Evolutionary conservation across 257 asterid species (phyloP), one percentile per base, ranked within the genome.

Genomic region (Salvia miltiorrhiza): DNA sequence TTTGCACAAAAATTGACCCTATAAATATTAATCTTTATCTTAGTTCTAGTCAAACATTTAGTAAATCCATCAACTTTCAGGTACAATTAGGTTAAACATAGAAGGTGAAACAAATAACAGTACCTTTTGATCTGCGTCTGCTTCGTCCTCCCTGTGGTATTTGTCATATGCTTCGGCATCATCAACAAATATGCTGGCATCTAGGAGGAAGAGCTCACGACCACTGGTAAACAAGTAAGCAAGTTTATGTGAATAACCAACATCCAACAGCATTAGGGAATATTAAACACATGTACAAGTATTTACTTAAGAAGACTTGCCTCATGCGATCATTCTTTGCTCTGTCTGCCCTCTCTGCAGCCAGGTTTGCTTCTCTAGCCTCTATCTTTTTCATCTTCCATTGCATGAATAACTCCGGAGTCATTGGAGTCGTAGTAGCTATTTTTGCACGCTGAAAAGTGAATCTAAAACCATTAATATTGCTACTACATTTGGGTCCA

Each of bases 241-340:
- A 45, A 76, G 28, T 69, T 59, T 47, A 44, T 63, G 65, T 72
- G 54, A 67, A 64, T 61, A 78, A 41, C 39, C 47, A 11, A 10
- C 53, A 14, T 10, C 69, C 45, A 54, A 28, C 24, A 43, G 14
- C 14, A 48, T 4, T 61, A 48, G 26, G 17, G 49, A 63, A 24
- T 20, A 26, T 13, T 6, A 41, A 43, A 74, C 39, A 48, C 19
- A 48, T 30, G 41, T 26, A 23, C 48, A 20, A 53, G 23, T 37
- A 65, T 64, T 49, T 63, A 40, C 5, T 19, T 8, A 23, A 62
- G 63, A 55, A 57, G 50, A 63, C 77, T 69, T 65, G 85, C 99
- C 99, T 94, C 99, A 91, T 89, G 55, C 99, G 91, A 77, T 94
- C 99, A 73, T 89, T 89, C 86, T 94, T 94, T 72, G 96, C 99